Base-by-base conservation (phyloP, 108 stramenopile species). In the Skeletonema menzelii region DNA sequence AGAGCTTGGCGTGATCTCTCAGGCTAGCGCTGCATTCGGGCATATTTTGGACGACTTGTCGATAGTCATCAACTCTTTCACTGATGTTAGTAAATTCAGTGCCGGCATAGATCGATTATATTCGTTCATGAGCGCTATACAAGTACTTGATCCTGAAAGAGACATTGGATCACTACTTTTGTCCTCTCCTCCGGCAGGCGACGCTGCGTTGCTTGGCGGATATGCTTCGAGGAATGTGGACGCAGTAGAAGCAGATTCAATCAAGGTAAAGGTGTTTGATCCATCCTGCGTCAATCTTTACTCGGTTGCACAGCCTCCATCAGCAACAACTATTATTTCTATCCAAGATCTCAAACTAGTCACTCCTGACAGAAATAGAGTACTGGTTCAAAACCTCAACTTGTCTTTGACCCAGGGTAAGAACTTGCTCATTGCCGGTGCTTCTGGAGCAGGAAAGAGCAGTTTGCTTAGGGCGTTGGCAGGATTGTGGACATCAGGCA, bases 31-130 rank as follows among this genome's bases (percentile, higher is more conserved):
- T 11, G 91, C 91, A 0, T 92, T 92, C 71, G 95, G 91, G 38
- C 98, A 98, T 66, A 93, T 97, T 59, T 78, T 97, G 12, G 77
- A 76, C 61, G 97, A 98, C 77, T 75, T 97, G 53, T 70, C 71
- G 0, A 34, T 92, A 24, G 84, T 92, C 26, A 72, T 92, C 27
- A 92, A 88, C 56, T 87, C 86, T 20, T 92, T 92, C 65, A 85
- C 82, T 31, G 77, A 85, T n/a, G 63, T 91, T 24, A 73, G 74
- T 20, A 59, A 58, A 8, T 91, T 91, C 56, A 73, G 80, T 10
- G 90, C 90, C 1, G 88, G 88, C 13, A 66, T 91, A 11, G 86
- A 81, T 53, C 87, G 90, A 14, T 67, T 91, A 31, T 67, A 69
- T 27, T 80, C 80, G 27, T 91, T 91, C 76, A 60, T 87, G 17